These are phyloP conservation scores for Protomyces gravidus DNA, from an alignment of 1,139 yeast genomes.

Conservation along the genomic window DNA sequence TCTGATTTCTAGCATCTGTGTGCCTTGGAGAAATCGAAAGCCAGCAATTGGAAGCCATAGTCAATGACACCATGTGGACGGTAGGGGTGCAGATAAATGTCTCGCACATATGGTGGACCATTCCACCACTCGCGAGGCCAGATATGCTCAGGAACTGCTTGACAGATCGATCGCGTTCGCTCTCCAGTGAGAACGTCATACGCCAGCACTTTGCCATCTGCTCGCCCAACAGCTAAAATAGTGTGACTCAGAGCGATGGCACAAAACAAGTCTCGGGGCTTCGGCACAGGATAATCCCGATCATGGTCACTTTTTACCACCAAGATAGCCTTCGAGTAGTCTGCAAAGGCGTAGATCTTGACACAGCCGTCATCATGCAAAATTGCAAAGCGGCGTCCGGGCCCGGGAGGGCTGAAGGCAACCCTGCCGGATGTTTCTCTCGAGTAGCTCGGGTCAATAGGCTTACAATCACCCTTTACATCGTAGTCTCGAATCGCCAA, in stretches of 20 bases:
- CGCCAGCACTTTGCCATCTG: constrained; percentile 4
- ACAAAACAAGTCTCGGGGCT: background rate
- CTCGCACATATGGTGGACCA: background rate
- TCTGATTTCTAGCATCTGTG: too few relatives aligned
- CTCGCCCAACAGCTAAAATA: constrained; percentile 4
- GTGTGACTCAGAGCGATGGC: background rate
- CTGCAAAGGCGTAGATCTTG: background rate
- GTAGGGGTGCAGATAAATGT: constrained; percentile 1
- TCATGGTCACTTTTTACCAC: background rate
- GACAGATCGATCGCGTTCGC: background rate
- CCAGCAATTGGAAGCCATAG: background rate
- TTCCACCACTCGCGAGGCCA: background rate
- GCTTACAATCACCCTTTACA: too few relatives aligned
- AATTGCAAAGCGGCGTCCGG: background rate
- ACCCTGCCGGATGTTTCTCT: too few relatives aligned
- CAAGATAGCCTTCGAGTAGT: background rate
- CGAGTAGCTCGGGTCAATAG: too few relatives aligned
- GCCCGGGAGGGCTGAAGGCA: constrained; percentile 4
- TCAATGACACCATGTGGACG: constrained; percentile 4
- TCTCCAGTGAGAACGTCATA: background rate
- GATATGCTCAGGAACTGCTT: background rate
- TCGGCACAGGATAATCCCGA: too few relatives aligned
- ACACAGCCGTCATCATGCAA: background rate
- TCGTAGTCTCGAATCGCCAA: too few relatives aligned
- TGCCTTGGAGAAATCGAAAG: constrained; percentile 18